These are phyloP conservation scores for Microstegium vimineum DNA, from an alignment of 176 grass and related monocot genomes.

Conservation along the genomic window DNA sequence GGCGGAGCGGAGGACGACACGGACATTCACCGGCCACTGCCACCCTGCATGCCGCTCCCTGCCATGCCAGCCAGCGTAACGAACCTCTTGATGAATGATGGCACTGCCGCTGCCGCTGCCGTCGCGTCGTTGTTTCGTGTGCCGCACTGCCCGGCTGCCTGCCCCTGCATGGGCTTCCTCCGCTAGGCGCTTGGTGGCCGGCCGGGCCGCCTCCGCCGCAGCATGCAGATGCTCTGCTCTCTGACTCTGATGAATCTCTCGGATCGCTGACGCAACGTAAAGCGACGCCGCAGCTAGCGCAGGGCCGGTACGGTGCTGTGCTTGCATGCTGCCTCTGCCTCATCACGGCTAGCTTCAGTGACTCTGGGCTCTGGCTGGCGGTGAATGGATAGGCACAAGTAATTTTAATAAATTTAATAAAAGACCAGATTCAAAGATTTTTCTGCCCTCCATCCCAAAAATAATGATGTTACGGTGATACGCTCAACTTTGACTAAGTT, in stretches of 20 bases:
- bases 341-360: not conserved
- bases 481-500: no score
- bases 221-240: not conserved
- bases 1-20: no score
- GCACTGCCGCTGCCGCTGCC: not conserved
- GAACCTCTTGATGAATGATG: slow-evolving; percentile 40
- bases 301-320: not conserved
- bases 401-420: no score
- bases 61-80: slow-evolving; percentile 38
- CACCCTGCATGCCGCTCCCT: not conserved
- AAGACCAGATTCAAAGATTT: no score
- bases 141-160: slow-evolving; percentile 9
- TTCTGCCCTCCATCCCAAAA: no score
- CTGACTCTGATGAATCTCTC: not conserved
- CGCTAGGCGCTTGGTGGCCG: not conserved
- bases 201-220: not conserved
- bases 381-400: not conserved
- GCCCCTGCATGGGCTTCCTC: not conserved
- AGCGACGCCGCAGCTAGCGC: not conserved
- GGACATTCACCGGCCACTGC: slow-evolving; percentile 23
- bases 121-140: slow-evolving; percentile 22
- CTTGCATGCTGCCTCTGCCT: not conserved
- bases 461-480: no score
- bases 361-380: not conserved
- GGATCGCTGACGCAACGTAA: slow-evolving; percentile 21